Conservation (phyloP, 768 basidiomycete genomes). For the Polyporus arcularius region DNA sequence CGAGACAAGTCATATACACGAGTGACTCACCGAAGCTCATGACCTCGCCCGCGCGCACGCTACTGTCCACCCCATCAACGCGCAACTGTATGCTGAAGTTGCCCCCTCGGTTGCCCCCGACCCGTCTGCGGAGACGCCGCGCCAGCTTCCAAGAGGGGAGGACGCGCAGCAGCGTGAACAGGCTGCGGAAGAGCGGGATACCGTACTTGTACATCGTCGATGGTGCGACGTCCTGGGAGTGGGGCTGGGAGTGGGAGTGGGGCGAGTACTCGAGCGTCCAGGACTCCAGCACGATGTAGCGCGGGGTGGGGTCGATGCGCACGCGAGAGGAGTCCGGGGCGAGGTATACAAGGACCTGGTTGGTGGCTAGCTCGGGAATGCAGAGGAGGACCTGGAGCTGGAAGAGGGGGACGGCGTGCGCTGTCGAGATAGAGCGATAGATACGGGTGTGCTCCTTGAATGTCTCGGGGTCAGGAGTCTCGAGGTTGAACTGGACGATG, state of each 20-base stretch:
- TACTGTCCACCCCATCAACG: slow-evolving; percentile 39
- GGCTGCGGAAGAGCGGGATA: slow-evolving; percentile 77
- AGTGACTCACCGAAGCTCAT: slow-evolving; percentile 43
- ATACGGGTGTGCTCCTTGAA: slow-evolving; percentile 63
- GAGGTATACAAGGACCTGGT: slow-evolving; percentile 72
- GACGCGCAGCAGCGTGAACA: slow-evolving; percentile 71
- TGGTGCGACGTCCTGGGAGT: slow-evolving; percentile 49
- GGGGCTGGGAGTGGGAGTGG: slow-evolving; percentile 14
- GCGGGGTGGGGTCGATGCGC: slow-evolving; percentile 69
- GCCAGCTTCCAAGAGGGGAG: slow-evolving; percentile 77
- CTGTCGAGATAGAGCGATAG: slow-evolving; percentile 58
- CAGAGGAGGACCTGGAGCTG: slow-evolving; percentile 70
- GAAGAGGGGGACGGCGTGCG: slow-evolving; percentile 46
- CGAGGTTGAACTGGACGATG: slow-evolving; percentile 69
- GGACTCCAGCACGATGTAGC: slow-evolving; percentile 70
- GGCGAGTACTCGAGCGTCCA: slow-evolving; percentile 56
- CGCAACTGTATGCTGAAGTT: slow-evolving; percentile 51
- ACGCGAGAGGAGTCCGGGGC: slow-evolving; percentile 59
- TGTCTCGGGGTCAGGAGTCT: slow-evolving; percentile 72
- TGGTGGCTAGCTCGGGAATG: slow-evolving; percentile 66
- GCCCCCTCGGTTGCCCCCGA: slow-evolving; percentile 41
- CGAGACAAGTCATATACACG: not conserved
- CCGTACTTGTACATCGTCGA: slow-evolving; percentile 85
- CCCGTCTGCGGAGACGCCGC: slow-evolving; percentile 55
- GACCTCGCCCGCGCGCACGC: slow-evolving; percentile 27